phyloP scores from a whole-genome alignment of 331 rosid species.

The Acacia pycnantha region DNA sequence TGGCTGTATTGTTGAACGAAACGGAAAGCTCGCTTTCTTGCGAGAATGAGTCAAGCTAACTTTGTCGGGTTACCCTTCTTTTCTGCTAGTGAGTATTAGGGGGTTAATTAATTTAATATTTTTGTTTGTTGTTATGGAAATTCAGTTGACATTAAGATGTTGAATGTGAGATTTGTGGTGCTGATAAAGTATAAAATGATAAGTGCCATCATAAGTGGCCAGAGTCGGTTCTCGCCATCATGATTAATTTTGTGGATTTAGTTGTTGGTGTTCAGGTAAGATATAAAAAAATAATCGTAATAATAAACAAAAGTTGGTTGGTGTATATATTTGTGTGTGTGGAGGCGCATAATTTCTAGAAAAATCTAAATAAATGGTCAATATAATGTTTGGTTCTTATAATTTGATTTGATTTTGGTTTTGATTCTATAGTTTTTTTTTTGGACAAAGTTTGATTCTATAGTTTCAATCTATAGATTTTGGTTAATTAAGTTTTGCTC shows the following conservation, averaged over 20 bases:
- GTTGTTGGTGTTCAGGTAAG: too few relatives aligned
- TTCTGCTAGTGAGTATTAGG: not conserved
- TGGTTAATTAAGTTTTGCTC: too few relatives aligned
- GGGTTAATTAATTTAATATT: not conserved
- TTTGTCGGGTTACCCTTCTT: not conserved
- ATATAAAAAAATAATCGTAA: too few relatives aligned
- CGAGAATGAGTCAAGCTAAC: slow-evolving; percentile 14
- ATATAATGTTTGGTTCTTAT: too few relatives aligned
- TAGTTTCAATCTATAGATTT: too few relatives aligned
- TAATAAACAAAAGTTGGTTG: too few relatives aligned
- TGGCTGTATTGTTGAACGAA: slow-evolving; percentile 20
- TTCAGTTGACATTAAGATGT: not conserved
- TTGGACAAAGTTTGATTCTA: too few relatives aligned
- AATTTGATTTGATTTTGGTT: too few relatives aligned
- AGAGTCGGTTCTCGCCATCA: slow-evolving; percentile 35
- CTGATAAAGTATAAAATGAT: slow-evolving; percentile 25
- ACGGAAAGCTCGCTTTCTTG: not conserved
- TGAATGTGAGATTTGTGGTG: not conserved
- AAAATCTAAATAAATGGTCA: too few relatives aligned
- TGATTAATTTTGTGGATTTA: slow-evolving; percentile 40
- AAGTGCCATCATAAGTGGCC: slow-evolving; percentile 20
- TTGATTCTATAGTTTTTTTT: too few relatives aligned
- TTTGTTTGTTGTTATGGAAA: not conserved
- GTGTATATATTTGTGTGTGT: too few relatives aligned
- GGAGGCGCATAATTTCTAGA: too few relatives aligned